phyloP scores from a whole-genome alignment of 805 yeast species.

The Danielozyma ontarioensis region DNA sequence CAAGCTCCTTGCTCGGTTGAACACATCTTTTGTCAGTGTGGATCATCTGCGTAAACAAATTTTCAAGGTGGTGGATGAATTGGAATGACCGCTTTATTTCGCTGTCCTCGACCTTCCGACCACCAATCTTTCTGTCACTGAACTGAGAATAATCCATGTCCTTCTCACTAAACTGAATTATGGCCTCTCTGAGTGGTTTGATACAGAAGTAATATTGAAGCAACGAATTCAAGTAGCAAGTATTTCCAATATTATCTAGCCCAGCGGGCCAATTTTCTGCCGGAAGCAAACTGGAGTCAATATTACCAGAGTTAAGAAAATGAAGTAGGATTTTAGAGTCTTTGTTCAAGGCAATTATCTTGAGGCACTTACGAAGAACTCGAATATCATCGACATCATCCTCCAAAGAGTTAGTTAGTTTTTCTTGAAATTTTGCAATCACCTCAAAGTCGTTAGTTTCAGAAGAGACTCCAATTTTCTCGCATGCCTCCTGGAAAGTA shows the following conservation, averaged over 20 bases:
- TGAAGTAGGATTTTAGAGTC: conserved; percentile 52
- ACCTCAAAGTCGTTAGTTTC: conserved; percentile 51
- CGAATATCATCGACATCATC: conserved; percentile 45
- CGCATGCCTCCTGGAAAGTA: conserved; percentile 1
- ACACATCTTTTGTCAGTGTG: conserved; percentile 59
- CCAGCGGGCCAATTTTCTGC: conserved; percentile 84
- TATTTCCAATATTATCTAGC: conserved; percentile 89
- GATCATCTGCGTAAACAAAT: conserved; percentile 66
- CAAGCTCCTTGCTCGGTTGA: conserved; percentile 77
- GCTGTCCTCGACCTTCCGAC: conserved; percentile 68
- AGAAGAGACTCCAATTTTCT: conserved; percentile 20
- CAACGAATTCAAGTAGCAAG: conserved; percentile 81
- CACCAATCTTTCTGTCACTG: conserved; percentile 68
- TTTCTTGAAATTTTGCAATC: conserved; percentile 47
- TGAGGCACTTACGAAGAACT: conserved; percentile 52
- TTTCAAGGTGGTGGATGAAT: conserved; percentile 68
- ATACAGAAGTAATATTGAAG: conserved; percentile 87
- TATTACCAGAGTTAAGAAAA: conserved; percentile 56
- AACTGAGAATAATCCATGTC: conserved; percentile 9
- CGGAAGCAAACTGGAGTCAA: conserved; percentile 55
- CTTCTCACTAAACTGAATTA: conserved; percentile 48
- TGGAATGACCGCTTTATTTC: conserved; percentile 81
- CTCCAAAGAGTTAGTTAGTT: conserved; percentile 5
- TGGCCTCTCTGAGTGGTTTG: conserved; percentile 67
- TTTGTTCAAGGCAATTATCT: conserved; percentile 48